Evolutionary conservation across 176 grass and related monocot species (phyloP), one percentile per base, ranked within the genome.

Genomic region (Raddia distichophylla): DNA sequence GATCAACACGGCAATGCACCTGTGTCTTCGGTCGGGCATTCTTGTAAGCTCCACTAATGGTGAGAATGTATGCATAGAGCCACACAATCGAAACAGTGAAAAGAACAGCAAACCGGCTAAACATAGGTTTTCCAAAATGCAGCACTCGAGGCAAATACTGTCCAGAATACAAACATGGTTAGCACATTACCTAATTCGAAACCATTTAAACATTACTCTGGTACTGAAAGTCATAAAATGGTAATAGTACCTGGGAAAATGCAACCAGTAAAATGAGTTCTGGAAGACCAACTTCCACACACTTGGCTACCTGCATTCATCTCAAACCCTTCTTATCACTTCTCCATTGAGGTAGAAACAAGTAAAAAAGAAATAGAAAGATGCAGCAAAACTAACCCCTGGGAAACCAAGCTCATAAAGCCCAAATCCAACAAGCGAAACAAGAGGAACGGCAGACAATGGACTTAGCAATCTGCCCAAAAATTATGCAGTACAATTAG

Each of bases 331-430:
- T n/a, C 74, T 19, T 1, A 69, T 61, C 66, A 62, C 6, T 67
- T 32, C 20, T 12, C 3, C 22, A 37, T 35, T 14, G 74, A 61
- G 27, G 68, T 46, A 54, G 8, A 78, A 60, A 67, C 78, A 82
- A 15, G 6, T 4, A 51, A 10, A 19, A 67, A 50, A 19, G 61
- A 50, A 68, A 45, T 68, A 34, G 2, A 78, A 79, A 12, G 10
- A 71, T 44, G 32, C 48, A 78, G 56, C 15, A 75, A 42, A 72
- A 69, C 84, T 93, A 83, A 99, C 96, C 86, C 85, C 97, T 50
- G 97, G 93, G 86, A 99, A 99, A 32, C 97, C 97, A 78, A 99
- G 97, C 53, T 96, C 93, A 33, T 99, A 99, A 20, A 99, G 97
- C 55, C 97, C 97, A 75, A 99, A 96, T 50, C 97, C 97, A 80